These are phyloP conservation scores for Penicillium dipodomyicola DNA, from an alignment of 495 filamentous ascomycete genomes.

Conservation along the genomic window DNA sequence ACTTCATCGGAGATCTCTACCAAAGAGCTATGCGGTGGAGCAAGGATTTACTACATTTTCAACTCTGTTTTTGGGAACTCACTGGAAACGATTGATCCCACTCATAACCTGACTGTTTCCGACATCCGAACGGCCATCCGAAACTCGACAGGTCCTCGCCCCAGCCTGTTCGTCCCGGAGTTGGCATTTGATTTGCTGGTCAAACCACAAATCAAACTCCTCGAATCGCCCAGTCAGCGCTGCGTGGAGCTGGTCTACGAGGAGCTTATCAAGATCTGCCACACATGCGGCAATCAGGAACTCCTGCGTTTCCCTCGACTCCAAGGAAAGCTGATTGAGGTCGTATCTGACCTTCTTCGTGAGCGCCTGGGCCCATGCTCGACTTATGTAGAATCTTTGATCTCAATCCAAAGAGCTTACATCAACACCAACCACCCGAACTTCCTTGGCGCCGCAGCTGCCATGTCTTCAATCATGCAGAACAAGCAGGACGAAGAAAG, in stretches of 20 bases:
- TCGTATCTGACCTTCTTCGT: slow-evolving; percentile 92
- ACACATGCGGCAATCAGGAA: slow-evolving; percentile 96
- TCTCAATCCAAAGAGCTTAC: slow-evolving; percentile 95
- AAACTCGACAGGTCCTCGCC: slow-evolving; percentile 94
- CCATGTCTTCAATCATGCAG: slow-evolving; percentile 93
- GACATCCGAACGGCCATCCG: slow-evolving; percentile 98
- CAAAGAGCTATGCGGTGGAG: slow-evolving; percentile 95
- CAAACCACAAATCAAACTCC: slow-evolving; percentile 96
- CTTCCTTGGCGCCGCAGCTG: slow-evolving; percentile 95
- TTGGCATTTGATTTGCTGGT: slow-evolving; percentile 96
- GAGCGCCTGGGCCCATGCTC: slow-evolving; percentile 89
- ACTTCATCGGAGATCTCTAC: slow-evolving; percentile 98
- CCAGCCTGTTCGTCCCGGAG: slow-evolving; percentile 95
- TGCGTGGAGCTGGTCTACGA: slow-evolving; percentile 99
- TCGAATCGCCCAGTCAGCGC: slow-evolving; percentile 92
- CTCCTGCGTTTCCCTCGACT: slow-evolving; percentile 87
- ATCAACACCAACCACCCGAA: slow-evolving; percentile 99
- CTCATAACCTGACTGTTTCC: slow-evolving; percentile 87
- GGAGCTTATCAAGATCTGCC: slow-evolving; percentile 98
- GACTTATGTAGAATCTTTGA: slow-evolving; percentile 89
- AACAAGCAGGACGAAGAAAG: slow-evolving; percentile 91
- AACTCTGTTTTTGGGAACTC: slow-evolving; percentile 99
- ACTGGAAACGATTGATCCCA: slow-evolving; percentile 92
- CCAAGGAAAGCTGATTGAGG: slow-evolving; percentile 96
- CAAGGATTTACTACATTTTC: slow-evolving; percentile 99